Percentiles rank a stretch among this genome's conserved stretches.
phyloP scores from a whole-genome alignment of 148 eudicot species.

The Rhododendron mucronatum region DNA sequence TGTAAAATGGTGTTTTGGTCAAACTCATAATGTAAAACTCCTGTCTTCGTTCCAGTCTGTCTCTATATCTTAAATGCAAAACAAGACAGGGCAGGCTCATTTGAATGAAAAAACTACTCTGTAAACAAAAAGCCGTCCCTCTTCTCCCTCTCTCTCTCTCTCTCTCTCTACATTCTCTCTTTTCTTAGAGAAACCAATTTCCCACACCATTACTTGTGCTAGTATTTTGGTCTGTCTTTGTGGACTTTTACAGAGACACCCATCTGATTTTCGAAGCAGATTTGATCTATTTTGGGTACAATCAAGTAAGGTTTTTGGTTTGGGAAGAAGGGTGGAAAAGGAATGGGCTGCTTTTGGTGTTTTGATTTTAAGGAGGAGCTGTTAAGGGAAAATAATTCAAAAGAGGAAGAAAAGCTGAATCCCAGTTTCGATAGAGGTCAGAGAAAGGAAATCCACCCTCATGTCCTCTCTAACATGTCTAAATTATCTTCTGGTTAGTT shows the following conservation, averaged over 20 bases:
- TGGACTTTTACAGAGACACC: background rate
- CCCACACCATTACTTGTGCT: background rate
- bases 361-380: constrained; percentile 73
- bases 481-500: constrained; percentile 75
- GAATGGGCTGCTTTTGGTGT: constrained; percentile 87
- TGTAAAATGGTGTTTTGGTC: background rate
- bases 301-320: background rate
- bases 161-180: background rate
- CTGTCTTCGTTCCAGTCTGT: background rate
- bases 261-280: background rate
- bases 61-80: background rate
- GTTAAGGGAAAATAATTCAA: constrained; percentile 40
- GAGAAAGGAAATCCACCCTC: constrained; percentile 33
- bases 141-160: background rate
- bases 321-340: background rate
- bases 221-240: background rate
- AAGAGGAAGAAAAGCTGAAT: constrained; percentile 63
- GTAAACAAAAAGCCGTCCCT: background rate
- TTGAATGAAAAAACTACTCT: background rate
- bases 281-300: background rate
- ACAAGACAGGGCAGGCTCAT: background rate
- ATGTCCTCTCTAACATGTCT: constrained; percentile 53
- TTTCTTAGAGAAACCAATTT: background rate
- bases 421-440: constrained; percentile 38
- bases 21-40: background rate